A percentile compares a stretch with the other conserved stretches of the same genome.
Evolutionary conservation across 2,329 filamentous ascomycete species (phyloP).

Genomic region (Chaetomium sp.): DNA sequence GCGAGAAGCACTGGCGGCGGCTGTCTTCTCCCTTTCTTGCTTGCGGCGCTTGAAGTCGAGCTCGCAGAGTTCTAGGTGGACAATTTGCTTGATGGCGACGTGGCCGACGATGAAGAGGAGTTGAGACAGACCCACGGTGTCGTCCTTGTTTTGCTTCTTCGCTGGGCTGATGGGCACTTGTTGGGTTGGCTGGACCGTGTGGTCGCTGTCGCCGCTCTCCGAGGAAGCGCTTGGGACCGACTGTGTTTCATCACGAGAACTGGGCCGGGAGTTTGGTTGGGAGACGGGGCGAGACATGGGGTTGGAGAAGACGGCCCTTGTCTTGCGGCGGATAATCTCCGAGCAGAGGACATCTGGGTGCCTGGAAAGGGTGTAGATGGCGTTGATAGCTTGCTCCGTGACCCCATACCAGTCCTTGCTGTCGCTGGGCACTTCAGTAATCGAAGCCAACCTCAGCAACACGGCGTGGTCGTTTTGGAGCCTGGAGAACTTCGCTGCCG

Average conservation of each 20-base stretch:
- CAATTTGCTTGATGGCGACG: slow-evolving; percentile 97
- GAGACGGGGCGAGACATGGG: slow-evolving; percentile 40
- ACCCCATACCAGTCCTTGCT: slow-evolving; percentile 96
- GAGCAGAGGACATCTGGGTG: slow-evolving; percentile 92
- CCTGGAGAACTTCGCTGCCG: slow-evolving; percentile 62
- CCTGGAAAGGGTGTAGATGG: slow-evolving; percentile 89
- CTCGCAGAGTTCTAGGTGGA: slow-evolving; percentile 95
- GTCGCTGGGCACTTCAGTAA: slow-evolving; percentile 78
- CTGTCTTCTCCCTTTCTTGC: slow-evolving; percentile 74
- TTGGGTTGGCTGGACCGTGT: slow-evolving; percentile 20
- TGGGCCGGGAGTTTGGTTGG: slow-evolving; percentile 44
- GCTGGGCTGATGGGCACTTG: slow-evolving; percentile 27
- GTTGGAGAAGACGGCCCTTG: slow-evolving; percentile 64
- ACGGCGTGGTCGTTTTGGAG: slow-evolving; percentile 90
- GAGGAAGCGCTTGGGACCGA: slow-evolving; percentile 28
- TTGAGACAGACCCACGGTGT: slow-evolving; percentile 75
- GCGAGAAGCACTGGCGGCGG: slow-evolving; percentile 34
- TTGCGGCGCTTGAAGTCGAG: slow-evolving; percentile 97
- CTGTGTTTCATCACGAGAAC: slow-evolving; percentile 40
- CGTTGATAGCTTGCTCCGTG: slow-evolving; percentile 90
- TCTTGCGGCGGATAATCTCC: slow-evolving; percentile 81
- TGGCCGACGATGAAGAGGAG: slow-evolving; percentile 93
- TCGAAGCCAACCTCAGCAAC: slow-evolving; percentile 69
- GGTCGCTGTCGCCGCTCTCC: slow-evolving; percentile 22
- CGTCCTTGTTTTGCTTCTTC: slow-evolving; percentile 52